Percentiles rank a stretch among this genome's conserved stretches.
Conservation (phyloP, 2,329 filamentous ascomycete species). For the Epichloe scottii region DNA sequence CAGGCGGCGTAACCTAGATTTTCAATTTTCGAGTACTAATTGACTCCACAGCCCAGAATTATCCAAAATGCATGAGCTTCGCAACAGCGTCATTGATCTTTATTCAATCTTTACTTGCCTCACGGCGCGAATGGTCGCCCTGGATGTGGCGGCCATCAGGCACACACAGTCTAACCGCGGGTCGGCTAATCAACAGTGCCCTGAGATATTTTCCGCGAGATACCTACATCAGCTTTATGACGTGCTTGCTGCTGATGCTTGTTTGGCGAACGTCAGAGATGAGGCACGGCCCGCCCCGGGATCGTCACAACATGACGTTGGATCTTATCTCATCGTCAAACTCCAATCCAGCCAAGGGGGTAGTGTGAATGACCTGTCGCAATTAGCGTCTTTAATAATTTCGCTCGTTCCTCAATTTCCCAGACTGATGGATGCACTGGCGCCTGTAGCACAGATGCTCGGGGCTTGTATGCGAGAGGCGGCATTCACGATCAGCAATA, state of each 20-base stretch:
- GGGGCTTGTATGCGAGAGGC: constrained; percentile 21
- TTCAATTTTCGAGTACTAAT: neutral
- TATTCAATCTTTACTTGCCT: constrained; percentile 34
- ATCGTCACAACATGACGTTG: constrained; percentile 11
- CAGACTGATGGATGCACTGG: constrained; percentile 32
- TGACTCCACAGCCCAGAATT: constrained; percentile 3
- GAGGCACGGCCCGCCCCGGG: constrained; percentile 6
- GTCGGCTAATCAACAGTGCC: constrained; percentile 7
- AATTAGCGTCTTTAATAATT: constrained; percentile 30
- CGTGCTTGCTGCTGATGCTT: constrained; percentile 12
- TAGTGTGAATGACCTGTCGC: constrained; percentile 28
- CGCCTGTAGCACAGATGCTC: constrained; percentile 23
- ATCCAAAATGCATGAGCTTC: constrained; percentile 15
- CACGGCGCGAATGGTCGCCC: constrained; percentile 36
- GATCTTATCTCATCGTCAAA: constrained; percentile 26
- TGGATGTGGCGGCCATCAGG: constrained; percentile 27
- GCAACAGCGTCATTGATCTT: constrained; percentile 20
- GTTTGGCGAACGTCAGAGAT: constrained; percentile 6
- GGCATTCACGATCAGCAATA: constrained; percentile 10
- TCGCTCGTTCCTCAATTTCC: constrained; percentile 31
- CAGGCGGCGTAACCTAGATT: neutral
- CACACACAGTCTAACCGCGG: constrained; percentile 6
- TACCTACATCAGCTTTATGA: constrained; percentile 34
- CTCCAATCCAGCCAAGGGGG: constrained; percentile 31
- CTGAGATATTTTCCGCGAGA: constrained; percentile 15